These are phyloP conservation scores for Guillardia theta DNA, from an alignment of 78 protist genomes.

Conservation along the genomic window DNA sequence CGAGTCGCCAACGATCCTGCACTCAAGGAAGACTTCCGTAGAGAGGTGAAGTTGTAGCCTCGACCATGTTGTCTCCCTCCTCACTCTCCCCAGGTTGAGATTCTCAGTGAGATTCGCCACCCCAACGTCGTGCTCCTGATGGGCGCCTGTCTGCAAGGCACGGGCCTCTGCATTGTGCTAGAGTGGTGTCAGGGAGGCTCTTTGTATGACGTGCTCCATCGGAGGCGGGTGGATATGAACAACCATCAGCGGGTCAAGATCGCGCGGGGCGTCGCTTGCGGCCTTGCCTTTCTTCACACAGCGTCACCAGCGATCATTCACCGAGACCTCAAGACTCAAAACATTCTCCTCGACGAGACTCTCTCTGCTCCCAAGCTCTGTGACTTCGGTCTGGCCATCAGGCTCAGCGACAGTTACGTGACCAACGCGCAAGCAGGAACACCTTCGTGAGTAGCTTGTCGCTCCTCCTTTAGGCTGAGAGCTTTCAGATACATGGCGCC, in stretches of 20 bases:
- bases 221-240: neutral
- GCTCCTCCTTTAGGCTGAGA: neutral
- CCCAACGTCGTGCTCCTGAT: slow-evolving; percentile 33
- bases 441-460: neutral
- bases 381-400: slow-evolving; percentile 4
- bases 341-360: neutral
- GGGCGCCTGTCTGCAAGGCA: neutral
- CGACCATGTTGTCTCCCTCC: no score
- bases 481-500: neutral
- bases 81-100: neutral
- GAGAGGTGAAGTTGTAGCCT: no score
- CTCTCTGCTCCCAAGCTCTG: neutral
- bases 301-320: neutral
- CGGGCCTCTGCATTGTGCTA: neutral
- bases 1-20: neutral
- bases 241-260: neutral
- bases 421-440: no score
- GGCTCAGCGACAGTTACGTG: neutral
- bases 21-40: neutral
- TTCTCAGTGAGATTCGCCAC: neutral
- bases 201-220: neutral
- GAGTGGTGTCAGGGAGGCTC: neutral
- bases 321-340: slow-evolving; percentile 25
- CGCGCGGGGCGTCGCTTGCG: neutral
- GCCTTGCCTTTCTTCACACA: neutral